phyloP scores from a whole-genome alignment of 2,329 filamentous ascomycete species.

The Emmonsia crescens region DNA sequence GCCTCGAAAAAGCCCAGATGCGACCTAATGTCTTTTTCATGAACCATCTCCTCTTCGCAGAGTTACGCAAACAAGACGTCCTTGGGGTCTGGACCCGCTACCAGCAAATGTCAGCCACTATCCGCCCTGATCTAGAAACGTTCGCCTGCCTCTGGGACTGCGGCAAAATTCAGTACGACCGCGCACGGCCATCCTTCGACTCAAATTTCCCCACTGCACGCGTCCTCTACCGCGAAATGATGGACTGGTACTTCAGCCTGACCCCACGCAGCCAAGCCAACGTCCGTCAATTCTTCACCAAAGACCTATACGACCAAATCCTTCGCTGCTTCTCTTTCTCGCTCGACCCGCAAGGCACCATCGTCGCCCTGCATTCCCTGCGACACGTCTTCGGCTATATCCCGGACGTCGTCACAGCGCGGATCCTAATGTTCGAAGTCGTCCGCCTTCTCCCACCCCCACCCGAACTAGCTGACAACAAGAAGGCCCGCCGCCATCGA shows the following conservation, averaged over 20 bases:
- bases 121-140: slow-evolving; percentile 56
- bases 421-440: slow-evolving; percentile 40
- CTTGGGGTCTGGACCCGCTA: slow-evolving; percentile 48
- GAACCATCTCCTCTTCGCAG: slow-evolving; percentile 63
- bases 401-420: slow-evolving; percentile 38
- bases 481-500: slow-evolving; percentile 24
- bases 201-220: slow-evolving; percentile 36
- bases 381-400: slow-evolving; percentile 33
- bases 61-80: slow-evolving; percentile 49
- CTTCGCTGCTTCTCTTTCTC: slow-evolving; percentile 41
- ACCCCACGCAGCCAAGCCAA: slow-evolving; percentile 20
- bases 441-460: slow-evolving; percentile 28
- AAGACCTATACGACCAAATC: slow-evolving; percentile 42
- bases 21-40: slow-evolving; percentile 62
- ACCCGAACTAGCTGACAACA: slow-evolving; percentile 23
- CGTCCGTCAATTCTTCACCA: slow-evolving; percentile 32
- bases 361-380: slow-evolving; percentile 40
- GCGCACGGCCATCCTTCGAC: slow-evolving; percentile 36
- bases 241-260: slow-evolving; percentile 33
- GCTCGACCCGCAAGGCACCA: slow-evolving; percentile 38
- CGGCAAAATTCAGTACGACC: slow-evolving; percentile 39
- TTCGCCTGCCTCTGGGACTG: slow-evolving; percentile 57
- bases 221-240: slow-evolving; percentile 40
- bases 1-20: slow-evolving; percentile 54
- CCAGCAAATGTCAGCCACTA: slow-evolving; percentile 40